Base-by-base conservation (phyloP, 2,329 filamentous ascomycete genomes). In the Penicillium decumbens region DNA sequence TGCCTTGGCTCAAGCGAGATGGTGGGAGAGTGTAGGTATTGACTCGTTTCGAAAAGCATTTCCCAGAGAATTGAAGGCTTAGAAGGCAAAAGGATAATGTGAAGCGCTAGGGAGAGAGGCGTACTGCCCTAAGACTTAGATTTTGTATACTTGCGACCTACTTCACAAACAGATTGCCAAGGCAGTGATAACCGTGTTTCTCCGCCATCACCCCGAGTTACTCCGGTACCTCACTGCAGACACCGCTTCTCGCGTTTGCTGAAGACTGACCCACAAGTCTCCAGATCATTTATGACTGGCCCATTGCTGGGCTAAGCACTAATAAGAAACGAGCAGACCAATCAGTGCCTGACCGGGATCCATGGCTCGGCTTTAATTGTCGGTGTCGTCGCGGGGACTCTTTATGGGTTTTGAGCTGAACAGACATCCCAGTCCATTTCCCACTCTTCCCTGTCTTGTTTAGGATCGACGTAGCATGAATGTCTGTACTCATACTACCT, bases 241-340 rank as follows among this genome's bases (percentile, higher is more conserved):
- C 56, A 60, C 57, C 56, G 57, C 57, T 57, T 49, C 56, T 52
- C 45, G 45, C 43, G 49, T 56, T 49, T 48, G 49, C 40, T 47
- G 38, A 38, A 9, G 37, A 15, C 27, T 33, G 30, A 43, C 35
- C 20, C 41, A 44, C 50, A 24, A 18, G 20, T 12, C 43, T 35
- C 20, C 18, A 38, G n/a, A 3, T n/a, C 15, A n/a, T 28, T 6
- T 40, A 13, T 57, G 41, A 57, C 7, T 58, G 56, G 57, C 42
- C 33, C 18, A 41, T 23, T 7, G 3, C 15, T 12, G 27, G 37
- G 33, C 44, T 57, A 52, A 54, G 51, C 50, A 49, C 45, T 43
- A 48, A 28, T 29, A 28, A 40, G 25, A 30, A 39, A 30, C 39
- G 18, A 49, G 5, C 25, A 4, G 4, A 0, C 57, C 54, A 57